phyloP scores from a whole-genome alignment of 345 rosid genomes.

The Eucalyptus sp. region DNA sequence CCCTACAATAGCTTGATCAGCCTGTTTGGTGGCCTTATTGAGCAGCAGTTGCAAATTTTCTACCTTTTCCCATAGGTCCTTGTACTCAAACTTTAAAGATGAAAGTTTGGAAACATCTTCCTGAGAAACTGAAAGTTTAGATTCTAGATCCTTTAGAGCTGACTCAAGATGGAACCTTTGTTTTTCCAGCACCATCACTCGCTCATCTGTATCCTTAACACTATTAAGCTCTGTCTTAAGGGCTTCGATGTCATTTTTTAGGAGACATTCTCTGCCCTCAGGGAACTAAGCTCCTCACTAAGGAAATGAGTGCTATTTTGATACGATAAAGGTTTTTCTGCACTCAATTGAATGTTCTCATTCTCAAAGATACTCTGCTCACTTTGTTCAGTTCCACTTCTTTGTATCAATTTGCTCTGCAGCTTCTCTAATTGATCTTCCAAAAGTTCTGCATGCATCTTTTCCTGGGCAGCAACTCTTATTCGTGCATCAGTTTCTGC shows the following conservation, averaged over 20 bases:
- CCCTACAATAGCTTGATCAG: slow-evolving; percentile 68
- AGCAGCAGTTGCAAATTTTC: slow-evolving; percentile 52
- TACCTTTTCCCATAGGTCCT: slow-evolving; percentile 61
- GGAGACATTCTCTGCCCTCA: slow-evolving; percentile 57
- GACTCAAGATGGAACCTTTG: slow-evolving; percentile 51
- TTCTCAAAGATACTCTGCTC: not conserved
- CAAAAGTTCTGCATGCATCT: slow-evolving; percentile 54
- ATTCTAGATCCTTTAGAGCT: slow-evolving; percentile 61
- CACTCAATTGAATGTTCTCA: slow-evolving; percentile 3
- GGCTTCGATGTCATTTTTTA: slow-evolving; percentile 53
- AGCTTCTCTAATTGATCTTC: slow-evolving; percentile 67
- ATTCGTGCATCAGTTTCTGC: slow-evolving; percentile 89
- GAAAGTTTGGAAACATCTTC: slow-evolving; percentile 65
- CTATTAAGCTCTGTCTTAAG: slow-evolving; percentile 41
- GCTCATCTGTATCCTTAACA: slow-evolving; percentile 53
- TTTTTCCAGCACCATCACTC: slow-evolving; percentile 51
- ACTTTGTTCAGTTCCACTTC: not conserved
- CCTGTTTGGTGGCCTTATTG: slow-evolving; percentile 68
- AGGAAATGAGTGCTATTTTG: slow-evolving; percentile 28
- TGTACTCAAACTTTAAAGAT: slow-evolving; percentile 54
- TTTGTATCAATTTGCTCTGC: slow-evolving; percentile 32
- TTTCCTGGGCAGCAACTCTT: slow-evolving; percentile 64
- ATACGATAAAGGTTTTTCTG: slow-evolving; percentile 11
- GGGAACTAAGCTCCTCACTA: slow-evolving; percentile 43
- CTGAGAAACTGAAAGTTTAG: slow-evolving; percentile 53